Conservation (phyloP, 2,329 filamentous ascomycete species). For the Pestalotiopsis sp. region DNA sequence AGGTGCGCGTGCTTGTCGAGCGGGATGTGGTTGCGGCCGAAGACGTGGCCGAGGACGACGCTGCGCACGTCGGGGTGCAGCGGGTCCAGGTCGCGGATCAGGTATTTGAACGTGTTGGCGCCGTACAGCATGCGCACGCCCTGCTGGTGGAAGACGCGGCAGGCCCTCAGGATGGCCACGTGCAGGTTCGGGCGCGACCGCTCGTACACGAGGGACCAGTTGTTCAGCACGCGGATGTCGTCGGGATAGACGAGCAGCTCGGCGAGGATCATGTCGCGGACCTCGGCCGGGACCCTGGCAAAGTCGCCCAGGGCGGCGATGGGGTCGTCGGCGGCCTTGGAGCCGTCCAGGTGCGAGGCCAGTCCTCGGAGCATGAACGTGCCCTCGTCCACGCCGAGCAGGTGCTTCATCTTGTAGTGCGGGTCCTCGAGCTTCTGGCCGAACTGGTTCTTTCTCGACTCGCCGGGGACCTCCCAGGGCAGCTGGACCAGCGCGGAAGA, state of each 20-base stretch:
- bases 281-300: conserved; percentile 28
- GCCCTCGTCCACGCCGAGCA: not conserved
- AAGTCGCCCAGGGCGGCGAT: conserved; percentile 19
- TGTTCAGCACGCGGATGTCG: conserved; percentile 34
- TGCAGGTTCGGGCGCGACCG: conserved; percentile 33
- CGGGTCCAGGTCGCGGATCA: conserved; percentile 40
- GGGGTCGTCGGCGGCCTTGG: not conserved
- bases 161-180: conserved; percentile 40
- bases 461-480: not conserved
- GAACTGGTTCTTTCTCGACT: not conserved
- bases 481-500: not conserved
- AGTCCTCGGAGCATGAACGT: not conserved
- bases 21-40: conserved; percentile 32
- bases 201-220: conserved; percentile 35
- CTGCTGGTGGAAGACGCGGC: conserved; percentile 38
- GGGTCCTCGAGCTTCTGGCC: not conserved
- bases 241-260: conserved; percentile 30
- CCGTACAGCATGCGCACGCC: conserved; percentile 47
- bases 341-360: not conserved
- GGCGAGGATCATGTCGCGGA: conserved; percentile 36
- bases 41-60: conserved; percentile 27
- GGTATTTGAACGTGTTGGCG: conserved; percentile 50
- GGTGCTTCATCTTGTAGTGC: not conserved
- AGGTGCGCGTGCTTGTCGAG: conserved; percentile 40
- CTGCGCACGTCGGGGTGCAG: conserved; percentile 15